Evolutionary conservation across 2,329 filamentous ascomycete genomes (phyloP).

Genomic region (Monosporascus cannonballus): DNA sequence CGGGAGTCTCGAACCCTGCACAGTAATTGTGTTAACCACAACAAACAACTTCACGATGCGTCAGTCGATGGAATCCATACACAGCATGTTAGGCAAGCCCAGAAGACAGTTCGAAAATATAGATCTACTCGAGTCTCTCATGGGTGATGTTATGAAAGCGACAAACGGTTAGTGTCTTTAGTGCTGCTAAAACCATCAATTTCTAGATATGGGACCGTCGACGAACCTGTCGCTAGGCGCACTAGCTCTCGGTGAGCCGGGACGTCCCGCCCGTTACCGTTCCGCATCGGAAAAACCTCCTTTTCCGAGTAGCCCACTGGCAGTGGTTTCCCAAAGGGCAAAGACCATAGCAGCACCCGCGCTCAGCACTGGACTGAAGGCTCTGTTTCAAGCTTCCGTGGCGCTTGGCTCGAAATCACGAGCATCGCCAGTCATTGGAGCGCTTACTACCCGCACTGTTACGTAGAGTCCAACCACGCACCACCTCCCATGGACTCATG

Average conservation of each 20-base stretch:
- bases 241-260: background rate
- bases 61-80: background rate
- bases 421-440: background rate
- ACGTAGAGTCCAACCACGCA: background rate
- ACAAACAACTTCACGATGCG: too few species aligned
- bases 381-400: conserved; percentile 4
- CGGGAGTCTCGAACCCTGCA: too few species aligned
- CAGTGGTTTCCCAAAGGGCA: background rate
- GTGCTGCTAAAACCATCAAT: background rate
- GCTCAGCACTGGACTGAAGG: conserved; percentile 1
- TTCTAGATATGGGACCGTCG: background rate
- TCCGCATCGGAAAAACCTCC: background rate
- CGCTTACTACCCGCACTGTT: background rate
- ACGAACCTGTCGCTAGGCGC: background rate
- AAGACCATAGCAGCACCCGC: background rate
- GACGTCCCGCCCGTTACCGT: background rate
- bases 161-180: background rate
- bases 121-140: conserved; percentile 3
- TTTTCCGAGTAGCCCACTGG: background rate
- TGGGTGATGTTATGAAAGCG: background rate
- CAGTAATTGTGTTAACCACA: too few species aligned
- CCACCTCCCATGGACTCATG: background rate
- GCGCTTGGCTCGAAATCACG: background rate
- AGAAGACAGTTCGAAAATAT: conserved; percentile 6
- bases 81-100: background rate